Base-by-base conservation (phyloP, 2,329 filamentous ascomycete genomes). In the Pezicula carpinea region DNA sequence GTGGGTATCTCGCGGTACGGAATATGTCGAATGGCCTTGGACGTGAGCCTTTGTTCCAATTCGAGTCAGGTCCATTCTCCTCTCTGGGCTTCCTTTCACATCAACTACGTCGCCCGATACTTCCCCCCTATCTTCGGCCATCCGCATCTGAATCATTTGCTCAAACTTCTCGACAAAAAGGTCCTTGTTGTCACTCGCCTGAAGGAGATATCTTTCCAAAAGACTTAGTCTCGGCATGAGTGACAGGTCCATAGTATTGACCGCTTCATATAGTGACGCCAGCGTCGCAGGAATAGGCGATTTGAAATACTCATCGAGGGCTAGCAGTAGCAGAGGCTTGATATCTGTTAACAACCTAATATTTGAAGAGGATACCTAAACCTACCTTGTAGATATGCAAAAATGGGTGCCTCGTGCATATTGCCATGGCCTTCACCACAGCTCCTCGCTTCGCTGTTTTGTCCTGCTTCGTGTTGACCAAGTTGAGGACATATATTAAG, bases 121-220 rank as follows among this genome's bases (percentile, higher is more conserved):
- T 43, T 64, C 61, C 19, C 69, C 70, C 39, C 71, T 69, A 53
- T 82, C 87, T 53, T 89, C 82, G 11, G 77, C 77, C 66, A 89
- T 82, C 35, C 89, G 82, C 68, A 88, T 87, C 55, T 91, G 81
- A 47, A 96, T 87, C 83, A 97, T 95, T 53, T 86, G 83, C 66
- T 96, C 90, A 59, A 99, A 99, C 64, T 97, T 99, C 64, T 99
- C 93, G 26, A 96, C 80, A 62, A 99, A 99, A 59, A 99, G 81
- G 64, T 99, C 93, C 64, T 95, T 95, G 58, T 90, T 91, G 59
- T 96, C 91, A 63, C 86, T 95, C 7, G 88, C 83, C 64, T 96
- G 89, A 21, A 99, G 69, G 45, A 99, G 83, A 57, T 89, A 83
- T 43, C 87, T 80, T 68, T 99, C 93, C 6, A 96, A 78, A 31